Percentiles rank a stretch among this genome's conserved stretches.
phyloP scores from a whole-genome alignment of 495 filamentous ascomycete genomes.

The Neurospora tetraspora region DNA sequence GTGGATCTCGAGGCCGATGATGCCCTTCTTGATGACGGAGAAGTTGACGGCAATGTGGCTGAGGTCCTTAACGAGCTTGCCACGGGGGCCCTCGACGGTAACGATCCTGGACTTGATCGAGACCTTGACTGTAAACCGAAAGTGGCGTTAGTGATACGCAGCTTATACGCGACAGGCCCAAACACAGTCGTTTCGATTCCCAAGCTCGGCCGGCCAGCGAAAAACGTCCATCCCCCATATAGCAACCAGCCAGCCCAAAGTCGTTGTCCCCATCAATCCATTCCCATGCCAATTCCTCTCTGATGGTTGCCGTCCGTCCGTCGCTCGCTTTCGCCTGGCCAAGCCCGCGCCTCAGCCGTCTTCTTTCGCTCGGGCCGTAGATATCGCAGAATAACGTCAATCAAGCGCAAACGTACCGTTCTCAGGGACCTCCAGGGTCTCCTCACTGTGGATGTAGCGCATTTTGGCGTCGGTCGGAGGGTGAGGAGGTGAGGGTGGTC shows the following conservation, averaged over 20 bases:
- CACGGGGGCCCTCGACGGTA: conserved; percentile 91
- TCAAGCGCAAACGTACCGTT: conserved; percentile 63
- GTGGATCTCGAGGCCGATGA: conserved; percentile 94
- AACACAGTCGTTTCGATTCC: not conserved
- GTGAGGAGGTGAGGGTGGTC: conserved; percentile 30
- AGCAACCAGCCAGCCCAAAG: not conserved
- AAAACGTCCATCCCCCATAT: not conserved
- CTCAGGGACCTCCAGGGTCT: conserved; percentile 87
- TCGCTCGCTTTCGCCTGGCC: conserved; percentile 5
- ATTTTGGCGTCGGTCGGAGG: conserved; percentile 52
- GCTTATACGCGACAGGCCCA: conserved; percentile 1
- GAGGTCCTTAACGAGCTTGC: conserved; percentile 92
- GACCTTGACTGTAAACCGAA: conserved; percentile 66
- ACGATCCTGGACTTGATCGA: conserved; percentile 90
- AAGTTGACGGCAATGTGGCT: conserved; percentile 95
- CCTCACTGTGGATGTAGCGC: conserved; percentile 96
- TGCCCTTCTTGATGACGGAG: conserved; percentile 64
- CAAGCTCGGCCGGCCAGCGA: not conserved
- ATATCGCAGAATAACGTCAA: conserved; percentile 12
- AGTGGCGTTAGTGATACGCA: not conserved
- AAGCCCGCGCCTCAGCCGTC: not conserved
- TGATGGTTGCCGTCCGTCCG: conserved; percentile 7
- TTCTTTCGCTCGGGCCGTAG: not conserved
- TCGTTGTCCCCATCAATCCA: not conserved
- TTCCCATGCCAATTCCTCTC: not conserved